Percentiles rank a stretch among this genome's conserved stretches.
Evolutionary conservation across 495 filamentous ascomycete species (phyloP).

Genomic region (Neurospora africana): DNA sequence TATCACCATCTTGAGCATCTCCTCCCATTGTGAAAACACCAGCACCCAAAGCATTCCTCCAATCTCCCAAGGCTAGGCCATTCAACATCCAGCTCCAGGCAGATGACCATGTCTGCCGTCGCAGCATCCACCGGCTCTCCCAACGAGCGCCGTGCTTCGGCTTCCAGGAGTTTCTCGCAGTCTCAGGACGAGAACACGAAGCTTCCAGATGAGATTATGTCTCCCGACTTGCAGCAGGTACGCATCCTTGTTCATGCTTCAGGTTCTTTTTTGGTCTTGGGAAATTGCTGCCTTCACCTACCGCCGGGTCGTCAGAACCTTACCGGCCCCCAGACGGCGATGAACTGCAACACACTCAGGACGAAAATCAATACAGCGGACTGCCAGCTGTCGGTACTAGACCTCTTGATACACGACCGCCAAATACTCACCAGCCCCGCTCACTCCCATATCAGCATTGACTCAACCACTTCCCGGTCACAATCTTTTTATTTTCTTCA

Average conservation of each 20-base stretch:
- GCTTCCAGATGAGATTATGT: conserved; percentile 9
- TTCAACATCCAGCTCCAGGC: conserved; percentile 6
- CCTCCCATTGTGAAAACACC: conserved; percentile 9
- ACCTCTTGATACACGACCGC: not conserved
- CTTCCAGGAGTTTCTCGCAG: conserved; percentile 21
- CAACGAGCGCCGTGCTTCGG: conserved; percentile 26
- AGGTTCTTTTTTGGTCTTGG: not conserved
- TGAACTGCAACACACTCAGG: not conserved
- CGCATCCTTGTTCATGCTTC: not conserved
- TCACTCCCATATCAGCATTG: not conserved
- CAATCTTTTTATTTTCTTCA: not conserved
- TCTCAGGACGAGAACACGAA: conserved; percentile 35
- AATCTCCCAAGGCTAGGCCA: not conserved
- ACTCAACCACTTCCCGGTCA: not conserved
- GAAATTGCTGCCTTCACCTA: not conserved
- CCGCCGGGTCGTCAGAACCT: not conserved
- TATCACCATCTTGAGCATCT: conserved; percentile 19
- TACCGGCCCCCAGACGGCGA: not conserved
- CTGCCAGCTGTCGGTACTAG: not conserved
- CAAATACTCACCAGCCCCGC: not conserved
- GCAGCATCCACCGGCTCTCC: conserved; percentile 39
- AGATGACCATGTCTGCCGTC: conserved; percentile 33
- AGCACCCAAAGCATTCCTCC: conserved; percentile 1
- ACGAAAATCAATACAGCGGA: not conserved
- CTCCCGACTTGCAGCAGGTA: not conserved